Evolutionary conservation across 208 protist species (phyloP).

Genomic region (Leishmania amazonensis): DNA sequence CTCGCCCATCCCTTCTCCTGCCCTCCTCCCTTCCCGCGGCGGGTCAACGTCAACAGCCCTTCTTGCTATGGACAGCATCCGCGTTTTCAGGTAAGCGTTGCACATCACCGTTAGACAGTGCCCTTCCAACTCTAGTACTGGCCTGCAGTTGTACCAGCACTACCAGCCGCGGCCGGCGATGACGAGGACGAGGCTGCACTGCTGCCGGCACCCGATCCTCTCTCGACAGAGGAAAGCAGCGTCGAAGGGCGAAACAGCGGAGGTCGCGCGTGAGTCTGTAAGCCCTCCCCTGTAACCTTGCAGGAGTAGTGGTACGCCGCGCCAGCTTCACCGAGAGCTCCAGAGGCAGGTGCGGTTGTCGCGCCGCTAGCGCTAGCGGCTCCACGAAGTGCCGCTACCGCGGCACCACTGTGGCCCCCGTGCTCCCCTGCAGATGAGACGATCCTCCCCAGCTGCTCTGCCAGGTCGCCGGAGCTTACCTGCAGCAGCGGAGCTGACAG

Average conservation of each 20-base stretch:
- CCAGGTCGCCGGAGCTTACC: not conserved
- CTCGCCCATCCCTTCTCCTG: not conserved
- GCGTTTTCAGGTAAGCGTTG: too few relatives aligned
- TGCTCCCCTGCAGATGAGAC: not conserved
- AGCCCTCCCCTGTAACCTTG: not conserved
- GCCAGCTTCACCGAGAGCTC: not conserved
- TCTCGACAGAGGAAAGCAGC: constrained; percentile 38
- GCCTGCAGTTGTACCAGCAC: not conserved
- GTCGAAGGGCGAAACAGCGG: constrained; percentile 39
- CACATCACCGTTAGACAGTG: too few relatives aligned
- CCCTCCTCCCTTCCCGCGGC: not conserved
- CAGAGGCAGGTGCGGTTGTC: constrained; percentile 3
- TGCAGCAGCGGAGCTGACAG: constrained; percentile 22
- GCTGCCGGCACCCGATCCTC: constrained; percentile 15
- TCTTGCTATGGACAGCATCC: not conserved
- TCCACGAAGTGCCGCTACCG: not conserved
- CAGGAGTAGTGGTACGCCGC: not conserved
- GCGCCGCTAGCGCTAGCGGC: constrained; percentile 4
- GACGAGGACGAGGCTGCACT: constrained; percentile 12
- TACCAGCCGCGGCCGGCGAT: not conserved
- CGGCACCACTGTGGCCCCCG: not conserved
- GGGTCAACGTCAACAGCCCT: not conserved
- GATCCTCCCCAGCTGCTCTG: constrained; percentile 10
- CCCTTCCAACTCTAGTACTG: not conserved
- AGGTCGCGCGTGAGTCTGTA: constrained; percentile 2